A percentile compares a stretch with the other conserved stretches of the same genome.
Evolutionary conservation across 1,284 basidiomycete genomes (phyloP).

Genomic region (Cutaneotrichosporon daszewskae): DNA sequence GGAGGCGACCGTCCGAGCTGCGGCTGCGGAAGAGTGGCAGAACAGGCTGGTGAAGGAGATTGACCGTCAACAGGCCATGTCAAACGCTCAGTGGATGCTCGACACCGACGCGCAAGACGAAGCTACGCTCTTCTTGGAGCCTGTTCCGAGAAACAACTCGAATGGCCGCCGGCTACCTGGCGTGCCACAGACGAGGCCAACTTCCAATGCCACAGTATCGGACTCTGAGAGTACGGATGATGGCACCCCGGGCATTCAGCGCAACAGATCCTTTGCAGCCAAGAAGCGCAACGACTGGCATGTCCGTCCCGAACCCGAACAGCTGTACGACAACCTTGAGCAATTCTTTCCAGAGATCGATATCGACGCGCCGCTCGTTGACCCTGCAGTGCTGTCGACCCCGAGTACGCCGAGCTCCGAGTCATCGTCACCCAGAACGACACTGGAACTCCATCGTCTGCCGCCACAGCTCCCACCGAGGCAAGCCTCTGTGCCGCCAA

Average conservation of each 20-base stretch:
- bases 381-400: constrained; percentile 59
- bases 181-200: neutral
- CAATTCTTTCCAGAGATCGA: constrained; percentile 96
- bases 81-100: neutral
- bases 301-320: constrained; percentile 78
- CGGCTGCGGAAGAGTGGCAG: constrained; percentile 32
- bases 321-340: constrained; percentile 87
- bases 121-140: constrained; percentile 31
- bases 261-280: neutral
- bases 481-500: neutral
- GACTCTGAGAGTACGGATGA: constrained; percentile 3
- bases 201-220: neutral
- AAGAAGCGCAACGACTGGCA: constrained; percentile 8
- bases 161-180: neutral
- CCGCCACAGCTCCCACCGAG: constrained; percentile 9
- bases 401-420: constrained; percentile 54
- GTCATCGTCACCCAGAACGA: constrained; percentile 28
- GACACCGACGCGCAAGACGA: constrained; percentile 26
- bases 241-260: neutral
- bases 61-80: neutral
- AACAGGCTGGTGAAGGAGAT: constrained; percentile 27
- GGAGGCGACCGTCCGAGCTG: constrained; percentile 32
- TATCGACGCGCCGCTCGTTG: constrained; percentile 91
- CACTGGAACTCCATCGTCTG: constrained; percentile 6
- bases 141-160: constrained; percentile 8